Conservation (phyloP, 169 alveolate species). For the Cryptosporidium ubiquitum region DNA sequence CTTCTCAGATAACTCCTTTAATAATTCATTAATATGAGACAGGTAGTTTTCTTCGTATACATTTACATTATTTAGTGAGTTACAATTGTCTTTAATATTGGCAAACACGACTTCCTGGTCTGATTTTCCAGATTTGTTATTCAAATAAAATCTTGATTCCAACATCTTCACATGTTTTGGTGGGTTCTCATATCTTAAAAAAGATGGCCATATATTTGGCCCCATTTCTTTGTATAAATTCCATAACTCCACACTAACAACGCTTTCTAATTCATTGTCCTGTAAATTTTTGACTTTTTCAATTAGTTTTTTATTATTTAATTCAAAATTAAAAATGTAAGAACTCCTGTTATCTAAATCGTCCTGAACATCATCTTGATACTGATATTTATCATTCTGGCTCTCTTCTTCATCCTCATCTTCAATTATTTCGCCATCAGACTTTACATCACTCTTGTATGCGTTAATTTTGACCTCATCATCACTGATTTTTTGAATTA, state of each 20-base stretch:
- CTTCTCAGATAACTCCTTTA: neutral
- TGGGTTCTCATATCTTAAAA: slow-evolving; percentile 66
- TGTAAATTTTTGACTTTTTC: slow-evolving; percentile 3
- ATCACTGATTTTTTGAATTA: neutral
- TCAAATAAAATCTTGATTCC: slow-evolving; percentile 48
- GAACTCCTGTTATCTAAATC: neutral
- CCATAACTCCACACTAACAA: slow-evolving; percentile 44
- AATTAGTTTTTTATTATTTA: neutral
- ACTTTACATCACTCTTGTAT: neutral
- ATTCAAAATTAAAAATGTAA: neutral
- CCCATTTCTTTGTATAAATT: slow-evolving; percentile 45
- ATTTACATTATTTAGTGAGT: neutral
- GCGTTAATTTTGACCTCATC: neutral
- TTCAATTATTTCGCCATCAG: neutral
- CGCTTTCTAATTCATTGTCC: slow-evolving; percentile 26
- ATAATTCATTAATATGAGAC: neutral
- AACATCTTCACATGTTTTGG: slow-evolving; percentile 38
- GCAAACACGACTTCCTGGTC: slow-evolving; percentile 2
- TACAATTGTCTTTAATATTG: neutral
- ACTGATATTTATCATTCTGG: neutral
- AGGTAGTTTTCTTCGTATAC: neutral
- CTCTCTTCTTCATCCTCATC: neutral
- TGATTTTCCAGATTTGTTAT: neutral
- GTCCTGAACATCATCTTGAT: neutral
- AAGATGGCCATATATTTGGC: slow-evolving; percentile 69